Conservation (phyloP, 495 filamentous ascomycete species). For the Podospora bellae-mahoneyi region DNA sequence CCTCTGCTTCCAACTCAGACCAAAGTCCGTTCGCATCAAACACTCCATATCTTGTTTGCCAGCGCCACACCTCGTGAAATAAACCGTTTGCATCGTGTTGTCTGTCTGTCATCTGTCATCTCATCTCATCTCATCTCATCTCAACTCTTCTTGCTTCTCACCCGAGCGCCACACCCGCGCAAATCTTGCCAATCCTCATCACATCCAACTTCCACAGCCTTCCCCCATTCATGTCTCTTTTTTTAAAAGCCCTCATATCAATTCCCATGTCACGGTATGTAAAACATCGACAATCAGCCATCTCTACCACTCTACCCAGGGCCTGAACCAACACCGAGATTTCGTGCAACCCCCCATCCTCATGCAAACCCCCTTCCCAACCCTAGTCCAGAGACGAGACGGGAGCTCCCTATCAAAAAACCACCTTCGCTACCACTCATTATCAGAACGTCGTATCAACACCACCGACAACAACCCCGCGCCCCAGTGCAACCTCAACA, state of each 20-base stretch:
- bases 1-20: background rate
- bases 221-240: background rate
- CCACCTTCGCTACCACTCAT: background rate
- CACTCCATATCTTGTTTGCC: background rate
- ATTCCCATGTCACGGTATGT: background rate
- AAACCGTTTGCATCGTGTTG: background rate
- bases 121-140: background rate
- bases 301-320: background rate
- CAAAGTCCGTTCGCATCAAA: background rate
- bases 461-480: background rate
- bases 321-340: background rate
- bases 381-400: background rate
- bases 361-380: background rate
- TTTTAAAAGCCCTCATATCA: background rate
- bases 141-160: background rate
- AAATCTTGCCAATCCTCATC: constrained; percentile 1
- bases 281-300: background rate
- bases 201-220: background rate
- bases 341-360: background rate
- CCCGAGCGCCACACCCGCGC: constrained; percentile 4
- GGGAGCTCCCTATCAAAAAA: constrained; percentile 11
- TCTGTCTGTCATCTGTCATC: background rate
- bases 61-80: background rate
- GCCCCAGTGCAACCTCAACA: constrained; percentile 6
- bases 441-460: constrained; percentile 12